Base-by-base conservation (phyloP, 768 basidiomycete genomes). In the Scleroderma citrinum region DNA sequence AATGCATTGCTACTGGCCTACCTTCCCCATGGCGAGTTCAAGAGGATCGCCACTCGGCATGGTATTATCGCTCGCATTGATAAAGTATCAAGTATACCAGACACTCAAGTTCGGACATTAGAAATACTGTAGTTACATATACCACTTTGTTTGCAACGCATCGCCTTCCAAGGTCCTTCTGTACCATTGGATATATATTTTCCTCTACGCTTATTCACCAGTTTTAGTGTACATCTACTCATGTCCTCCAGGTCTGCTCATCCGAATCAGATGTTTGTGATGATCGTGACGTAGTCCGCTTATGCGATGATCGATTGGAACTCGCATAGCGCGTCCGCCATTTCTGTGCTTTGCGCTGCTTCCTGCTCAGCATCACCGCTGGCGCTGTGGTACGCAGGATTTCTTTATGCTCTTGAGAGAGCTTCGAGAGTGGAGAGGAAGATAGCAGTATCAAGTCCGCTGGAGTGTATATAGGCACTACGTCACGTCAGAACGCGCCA, bases 331-430 rank as follows among this genome's bases (percentile, higher is more conserved):
- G 58, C 10, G 44, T 46, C 12, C 46, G 51, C 65, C 65, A 66
- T 5, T 44, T 56, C 16, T 19, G 13, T 19, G 66, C 47, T 29
- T 62, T 66, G 54, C 62, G 65, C 43, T 54, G 62, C 42, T 37
- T 64, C 11, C 54, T 54, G 26, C 52, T 59, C 52, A 47, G 55
- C 24, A 68, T 41, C 35, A 66, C 46, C 54, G 67, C 66, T 20
- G 65, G 65, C 19, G 45, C 66, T 19, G 43, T 32, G 2, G 34
- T 43, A 2, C 59, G 60, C 7, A 66, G 31, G 1, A 44, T 19
- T 4, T 20, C 40, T 5, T 50, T 52, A 13, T 53, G 19, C 7
- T 52, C 44, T 1, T 30, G 32, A 2, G 54, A 51, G 3, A 58
- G 41, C 29, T 43, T 51, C 11, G 53, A 42, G 5, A 66, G 50